Base-by-base conservation (phyloP, 306 rosid species). In the Oxytropis ochrocephala region DNA sequence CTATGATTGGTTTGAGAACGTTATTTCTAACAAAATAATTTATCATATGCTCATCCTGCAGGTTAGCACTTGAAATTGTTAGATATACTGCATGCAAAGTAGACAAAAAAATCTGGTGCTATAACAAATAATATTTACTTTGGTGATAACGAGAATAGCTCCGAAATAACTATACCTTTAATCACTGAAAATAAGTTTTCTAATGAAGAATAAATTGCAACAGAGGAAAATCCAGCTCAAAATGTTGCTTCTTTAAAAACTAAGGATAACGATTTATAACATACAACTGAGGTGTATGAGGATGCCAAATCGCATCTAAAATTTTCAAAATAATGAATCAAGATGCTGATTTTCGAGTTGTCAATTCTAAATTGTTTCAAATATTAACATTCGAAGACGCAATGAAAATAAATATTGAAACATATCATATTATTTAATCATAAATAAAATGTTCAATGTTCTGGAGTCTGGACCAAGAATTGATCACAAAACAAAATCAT, bases 11-110 rank as follows among this genome's bases (percentile, higher is more conserved):
- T 82, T 85, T 88, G 69, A 93, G 92, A 78, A 90, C 88, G 63
- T 93, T 86, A 67, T 88, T 86, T 83, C 78, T 86, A 42, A 85
- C 82, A 70, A 93, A 82, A 84, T 93, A 86, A 72, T 49, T 86
- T 30, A 83, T 49, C 84, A 93, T 79, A 82, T 93, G 97, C 66
- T 90, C 98, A 79, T 93, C 97, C 98, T 93, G 91, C 87, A 80
- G 43, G 79, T 81, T 66, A 43, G 78, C 75, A 86, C 52, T 27
- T 19, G 42, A 64, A 64, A 64, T 39, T 18, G 69, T 82, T 67
- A 82, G 67, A 63, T 32, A 18, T 7, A 51, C 43, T 24, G 64
- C 38, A 67, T 42, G 9, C 11, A 70, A 32, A 38, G 47, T 14
- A 6, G 64, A 30, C 41, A 33, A 77, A 53, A 35, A 68, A 56